Percentiles rank a stretch among this genome's conserved stretches.
These are phyloP conservation scores for Hansenula lynferdii DNA, from an alignment of 1,139 yeast genomes.

Conservation along the genomic window DNA sequence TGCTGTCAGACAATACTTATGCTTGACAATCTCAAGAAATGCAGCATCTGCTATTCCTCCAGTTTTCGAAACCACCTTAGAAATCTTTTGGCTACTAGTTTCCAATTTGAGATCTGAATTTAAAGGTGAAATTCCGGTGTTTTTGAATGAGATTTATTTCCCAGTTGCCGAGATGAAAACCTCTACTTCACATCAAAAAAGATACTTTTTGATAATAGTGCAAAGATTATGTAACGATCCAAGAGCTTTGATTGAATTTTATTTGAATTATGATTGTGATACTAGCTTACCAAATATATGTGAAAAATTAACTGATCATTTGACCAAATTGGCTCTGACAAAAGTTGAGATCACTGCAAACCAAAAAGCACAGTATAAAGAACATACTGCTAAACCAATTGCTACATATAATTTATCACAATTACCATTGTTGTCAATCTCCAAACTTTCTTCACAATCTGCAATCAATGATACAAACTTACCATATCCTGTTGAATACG, in stretches of 20 bases:
- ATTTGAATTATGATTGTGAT: constrained; percentile 94
- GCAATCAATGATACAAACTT: constrained; percentile 54
- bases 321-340: constrained; percentile 68
- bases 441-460: constrained; percentile 55
- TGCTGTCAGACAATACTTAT: constrained; percentile 80
- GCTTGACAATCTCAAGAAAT: constrained; percentile 80
- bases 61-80: constrained; percentile 86
- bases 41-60: constrained; percentile 92
- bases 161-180: constrained; percentile 92
- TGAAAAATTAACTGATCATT: constrained; percentile 73
- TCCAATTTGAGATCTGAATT: constrained; percentile 82
- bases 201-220: constrained; percentile 74
- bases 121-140: constrained; percentile 90
- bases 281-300: constrained; percentile 77
- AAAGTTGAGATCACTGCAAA: constrained; percentile 68
- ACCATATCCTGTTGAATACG: constrained; percentile 72
- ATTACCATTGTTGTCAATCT: constrained; percentile 72
- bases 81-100: constrained; percentile 86
- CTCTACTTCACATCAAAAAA: constrained; percentile 88
- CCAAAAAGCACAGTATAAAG: constrained; percentile 64
- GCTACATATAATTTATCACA: constrained; percentile 72
- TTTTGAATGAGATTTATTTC: constrained; percentile 88
- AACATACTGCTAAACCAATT: constrained; percentile 52
- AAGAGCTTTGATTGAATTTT: constrained; percentile 84
- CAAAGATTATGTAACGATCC: constrained; percentile 86